Evolutionary conservation across 352 stramenopile species (phyloP).

Genomic region (Globisporangium perplexum): DNA sequence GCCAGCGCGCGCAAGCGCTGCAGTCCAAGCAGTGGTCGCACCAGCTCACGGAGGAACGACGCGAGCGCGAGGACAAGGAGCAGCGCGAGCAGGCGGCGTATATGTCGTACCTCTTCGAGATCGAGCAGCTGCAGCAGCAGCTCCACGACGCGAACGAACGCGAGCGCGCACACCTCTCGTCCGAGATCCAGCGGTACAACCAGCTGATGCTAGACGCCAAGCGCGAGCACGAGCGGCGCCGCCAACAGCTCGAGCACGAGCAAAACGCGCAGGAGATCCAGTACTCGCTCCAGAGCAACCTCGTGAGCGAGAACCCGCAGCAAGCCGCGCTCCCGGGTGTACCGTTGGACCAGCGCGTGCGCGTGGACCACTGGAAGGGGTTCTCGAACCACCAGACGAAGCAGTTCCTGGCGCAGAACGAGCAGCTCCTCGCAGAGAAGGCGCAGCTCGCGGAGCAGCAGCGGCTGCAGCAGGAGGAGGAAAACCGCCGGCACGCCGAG

Average conservation of each 20-base stretch:
- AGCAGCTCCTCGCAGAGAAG: constrained; percentile 51
- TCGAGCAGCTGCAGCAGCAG: constrained; percentile 48
- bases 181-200: constrained; percentile 56
- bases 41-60: constrained; percentile 45
- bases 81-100: constrained; percentile 34
- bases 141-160: constrained; percentile 51
- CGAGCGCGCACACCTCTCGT: constrained; percentile 35
- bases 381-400: constrained; percentile 58
- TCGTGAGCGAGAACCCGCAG: constrained; percentile 67
- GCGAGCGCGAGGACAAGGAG: constrained; percentile 31
- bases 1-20: constrained; percentile 52
- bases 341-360: constrained; percentile 45
- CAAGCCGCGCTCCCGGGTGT: constrained; percentile 38
- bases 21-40: constrained; percentile 68
- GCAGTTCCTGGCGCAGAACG: constrained; percentile 47
- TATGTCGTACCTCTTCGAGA: constrained; percentile 43
- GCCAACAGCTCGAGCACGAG: constrained; percentile 37
- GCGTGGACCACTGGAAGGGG: constrained; percentile 79
- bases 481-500: constrained; percentile 28
- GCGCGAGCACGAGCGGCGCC: constrained; percentile 26
- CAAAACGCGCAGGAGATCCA: constrained; percentile 54
- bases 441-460: constrained; percentile 29
- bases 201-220: constrained; percentile 38
- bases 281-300: constrained; percentile 46
- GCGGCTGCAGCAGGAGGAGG: constrained; percentile 27